Conservation (phyloP, 306 rosid species). For the Vicia faba region DNA sequence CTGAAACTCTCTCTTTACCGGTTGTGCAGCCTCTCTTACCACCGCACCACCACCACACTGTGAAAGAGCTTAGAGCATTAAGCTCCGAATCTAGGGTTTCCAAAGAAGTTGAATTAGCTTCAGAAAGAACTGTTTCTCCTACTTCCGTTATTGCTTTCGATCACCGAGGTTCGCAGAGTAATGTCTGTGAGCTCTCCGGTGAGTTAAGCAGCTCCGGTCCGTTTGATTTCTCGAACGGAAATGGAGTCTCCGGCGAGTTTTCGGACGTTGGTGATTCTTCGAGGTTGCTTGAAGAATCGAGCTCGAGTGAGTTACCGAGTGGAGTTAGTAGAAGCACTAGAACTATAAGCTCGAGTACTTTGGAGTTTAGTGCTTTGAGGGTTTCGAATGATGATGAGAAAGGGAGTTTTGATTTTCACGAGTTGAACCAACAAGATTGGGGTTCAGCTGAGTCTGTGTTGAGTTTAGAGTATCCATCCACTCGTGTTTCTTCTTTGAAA, state of each 20-base stretch:
- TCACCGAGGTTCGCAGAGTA: constrained; percentile 55
- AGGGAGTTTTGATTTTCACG: constrained; percentile 70
- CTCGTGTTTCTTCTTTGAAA: constrained; percentile 80
- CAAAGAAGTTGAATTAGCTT: constrained; percentile 39
- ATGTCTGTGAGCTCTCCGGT: constrained; percentile 62
- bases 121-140: constrained; percentile 67
- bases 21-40: constrained; percentile 88
- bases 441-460: constrained; percentile 68
- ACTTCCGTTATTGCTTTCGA: constrained; percentile 85
- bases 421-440: constrained; percentile 76
- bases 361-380: constrained; percentile 61
- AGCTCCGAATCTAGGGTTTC: constrained; percentile 63
- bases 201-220: constrained; percentile 89
- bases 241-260: constrained; percentile 67
- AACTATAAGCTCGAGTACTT: constrained; percentile 51
- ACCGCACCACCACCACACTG: constrained; percentile 35
- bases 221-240: constrained; percentile 69
- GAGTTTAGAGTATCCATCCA: constrained; percentile 93
- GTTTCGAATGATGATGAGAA: constrained; percentile 50
- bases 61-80: constrained; percentile 56
- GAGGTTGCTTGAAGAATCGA: constrained; percentile 50
- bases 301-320: constrained; percentile 51
- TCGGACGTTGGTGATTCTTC: constrained; percentile 61
- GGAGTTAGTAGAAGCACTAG: constrained; percentile 5
- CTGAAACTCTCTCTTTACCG: constrained; percentile 66